Base-by-base conservation (phyloP, 495 filamentous ascomycete species). In the Lophiotrema nucula region DNA sequence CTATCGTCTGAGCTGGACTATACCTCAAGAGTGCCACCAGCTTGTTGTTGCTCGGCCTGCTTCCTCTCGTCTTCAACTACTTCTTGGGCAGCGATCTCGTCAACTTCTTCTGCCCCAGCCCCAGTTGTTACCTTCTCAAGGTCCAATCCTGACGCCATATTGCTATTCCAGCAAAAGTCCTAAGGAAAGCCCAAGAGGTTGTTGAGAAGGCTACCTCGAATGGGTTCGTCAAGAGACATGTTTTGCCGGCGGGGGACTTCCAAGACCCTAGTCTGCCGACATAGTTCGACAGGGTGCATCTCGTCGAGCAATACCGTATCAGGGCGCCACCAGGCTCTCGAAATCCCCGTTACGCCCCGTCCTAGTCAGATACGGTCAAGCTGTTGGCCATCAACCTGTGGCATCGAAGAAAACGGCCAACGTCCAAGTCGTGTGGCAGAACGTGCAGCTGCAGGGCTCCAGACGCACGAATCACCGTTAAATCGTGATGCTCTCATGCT, bases 21-120 rank as follows among this genome's bases (percentile, higher is more conserved):
- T 50, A 62, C 58, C 35, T 62, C 58, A 22, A 62, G 51, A 25
- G 42, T 24, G 24, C 43, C 50, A 21, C 51, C 50, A 28, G 59
- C 24, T 51, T 60, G 50, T 11, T 31, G 23, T 39, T 53, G 23
- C 19, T 43, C 37, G 2, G 56, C 27, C 47, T 52, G 46, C 24
- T 25, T 23, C 31, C 41, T 49, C 37, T 52, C 56, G 37, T 59
- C 56, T 22, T 59, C 47, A 27, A 46, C 47, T 1, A 48, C 56
- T n/a, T 59, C 56, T 10, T 53, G 48, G 3, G 18, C 24, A 6
- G 39, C 47, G 35, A 59, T 33, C 10, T 59, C 56, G 23, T 59
- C 56, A 12, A 46, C 27, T 24, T 51, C 46, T 1, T n/a, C 41
- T 23, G 25, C 12, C 47, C 48, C 39, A 8, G 60, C 31, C 47